Evolutionary conservation across 2,329 filamentous ascomycete species (phyloP).

Genomic region (Aureobasidium vineae): DNA sequence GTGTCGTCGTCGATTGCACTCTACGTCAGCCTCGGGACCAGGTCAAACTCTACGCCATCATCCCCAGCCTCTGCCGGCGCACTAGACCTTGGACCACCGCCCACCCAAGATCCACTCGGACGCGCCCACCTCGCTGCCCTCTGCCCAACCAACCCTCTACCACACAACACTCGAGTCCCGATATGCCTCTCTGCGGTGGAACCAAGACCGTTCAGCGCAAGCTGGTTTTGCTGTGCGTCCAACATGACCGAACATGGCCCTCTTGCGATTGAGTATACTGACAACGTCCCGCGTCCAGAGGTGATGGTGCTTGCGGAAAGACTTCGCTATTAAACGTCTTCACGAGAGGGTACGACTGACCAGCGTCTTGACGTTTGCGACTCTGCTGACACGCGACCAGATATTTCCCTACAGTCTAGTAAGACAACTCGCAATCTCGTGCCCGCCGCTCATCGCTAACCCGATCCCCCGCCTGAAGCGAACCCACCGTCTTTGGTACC

Average conservation of each 20-base stretch:
- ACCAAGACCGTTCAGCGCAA: constrained; percentile 85
- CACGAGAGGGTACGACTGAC: constrained; percentile 74
- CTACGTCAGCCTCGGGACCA: background rate
- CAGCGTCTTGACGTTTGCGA: background rate
- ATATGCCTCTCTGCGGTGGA: constrained; percentile 52
- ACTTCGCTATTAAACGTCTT: constrained; percentile 97
- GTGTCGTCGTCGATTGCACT: background rate
- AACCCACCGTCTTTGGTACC: constrained; percentile 84
- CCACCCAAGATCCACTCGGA: constrained; percentile 1
- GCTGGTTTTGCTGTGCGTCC: constrained; percentile 81
- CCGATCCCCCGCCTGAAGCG: constrained; percentile 49
- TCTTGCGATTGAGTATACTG: constrained; percentile 27
- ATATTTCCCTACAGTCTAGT: constrained; percentile 97
- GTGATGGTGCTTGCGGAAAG: constrained; percentile 95
- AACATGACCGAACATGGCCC: constrained; percentile 30
- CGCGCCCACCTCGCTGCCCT: background rate
- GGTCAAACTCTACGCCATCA: constrained; percentile 14
- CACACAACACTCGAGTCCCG: background rate
- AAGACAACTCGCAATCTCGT: constrained; percentile 40
- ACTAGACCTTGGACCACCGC: background rate
- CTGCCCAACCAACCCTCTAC: background rate
- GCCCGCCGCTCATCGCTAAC: constrained; percentile 25
- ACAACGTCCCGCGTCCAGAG: constrained; percentile 54
- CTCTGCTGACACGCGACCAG: constrained; percentile 45
- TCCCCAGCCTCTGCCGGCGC: constrained; percentile 13